Conservation (phyloP, 495 filamentous ascomycete genomes). For the Aspergillus campestris region DNA sequence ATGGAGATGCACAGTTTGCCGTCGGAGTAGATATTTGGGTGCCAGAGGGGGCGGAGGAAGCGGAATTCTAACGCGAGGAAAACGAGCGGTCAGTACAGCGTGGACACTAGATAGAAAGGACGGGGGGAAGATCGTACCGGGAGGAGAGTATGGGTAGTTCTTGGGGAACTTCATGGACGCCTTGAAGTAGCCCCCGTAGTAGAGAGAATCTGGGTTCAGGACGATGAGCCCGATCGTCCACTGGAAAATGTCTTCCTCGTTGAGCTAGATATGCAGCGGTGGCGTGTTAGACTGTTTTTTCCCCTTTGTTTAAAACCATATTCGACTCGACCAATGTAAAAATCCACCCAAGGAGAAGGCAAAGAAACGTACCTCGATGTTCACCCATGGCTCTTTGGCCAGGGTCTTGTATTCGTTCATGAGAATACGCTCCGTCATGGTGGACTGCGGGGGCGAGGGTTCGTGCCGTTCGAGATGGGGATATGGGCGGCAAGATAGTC, state of each 20-base stretch:
- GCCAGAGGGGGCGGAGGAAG: conserved; percentile 72
- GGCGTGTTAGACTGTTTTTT: not conserved
- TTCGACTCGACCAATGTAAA: not conserved
- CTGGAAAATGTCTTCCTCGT: conserved; percentile 67
- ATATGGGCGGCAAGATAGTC: too few species aligned
- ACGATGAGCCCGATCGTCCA: conserved; percentile 89
- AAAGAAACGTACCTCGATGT: conserved; percentile 60
- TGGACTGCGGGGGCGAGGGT: not conserved
- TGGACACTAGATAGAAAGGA: not conserved
- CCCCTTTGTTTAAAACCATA: too few species aligned
- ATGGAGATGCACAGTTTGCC: conserved; percentile 95
- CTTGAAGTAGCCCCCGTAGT: conserved; percentile 89
- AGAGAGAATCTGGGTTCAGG: conserved; percentile 81
- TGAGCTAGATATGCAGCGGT: conserved; percentile 40
- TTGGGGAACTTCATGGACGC: conserved; percentile 78
- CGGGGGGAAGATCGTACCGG: conserved; percentile 33
- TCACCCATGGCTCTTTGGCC: conserved; percentile 83
- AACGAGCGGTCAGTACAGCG: not conserved
- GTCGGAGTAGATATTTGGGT: conserved; percentile 89
- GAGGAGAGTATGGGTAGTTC: conserved; percentile 89
- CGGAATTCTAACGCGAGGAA: conserved; percentile 54
- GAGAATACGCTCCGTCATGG: conserved; percentile 69
- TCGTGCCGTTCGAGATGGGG: too few species aligned
- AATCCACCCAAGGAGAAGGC: not conserved
- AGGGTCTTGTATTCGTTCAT: conserved; percentile 84